Evolutionary conservation across 2,329 filamentous ascomycete genomes (phyloP).

Genomic region (Aureobasidium leucospermi): DNA sequence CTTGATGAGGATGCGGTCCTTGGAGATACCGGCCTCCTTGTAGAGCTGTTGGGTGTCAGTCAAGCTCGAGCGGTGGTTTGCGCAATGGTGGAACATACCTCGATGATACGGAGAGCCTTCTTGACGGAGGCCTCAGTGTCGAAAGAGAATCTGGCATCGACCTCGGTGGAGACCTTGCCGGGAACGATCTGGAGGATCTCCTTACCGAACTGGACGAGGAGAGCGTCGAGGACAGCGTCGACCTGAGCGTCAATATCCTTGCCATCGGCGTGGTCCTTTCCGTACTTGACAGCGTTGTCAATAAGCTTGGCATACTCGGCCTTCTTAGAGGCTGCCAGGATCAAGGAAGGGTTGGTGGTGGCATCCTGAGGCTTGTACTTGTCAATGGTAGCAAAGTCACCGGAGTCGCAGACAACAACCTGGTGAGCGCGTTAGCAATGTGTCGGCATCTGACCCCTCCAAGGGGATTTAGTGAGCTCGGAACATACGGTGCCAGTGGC

Average conservation of each 20-base stretch:
- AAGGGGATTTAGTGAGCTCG: conserved; percentile 13
- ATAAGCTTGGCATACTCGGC: conserved; percentile 89
- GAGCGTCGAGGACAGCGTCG: conserved; percentile 81
- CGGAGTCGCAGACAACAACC: conserved; percentile 96
- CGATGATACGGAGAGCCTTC: conserved; percentile 95
- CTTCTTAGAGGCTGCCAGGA: conserved; percentile 98
- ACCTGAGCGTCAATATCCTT: conserved; percentile 67
- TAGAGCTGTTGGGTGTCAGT: conserved; percentile 62
- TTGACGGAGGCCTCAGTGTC: conserved; percentile 84
- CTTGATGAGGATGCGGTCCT: conserved; percentile 97
- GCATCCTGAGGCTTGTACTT: conserved; percentile 99
- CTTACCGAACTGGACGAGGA: conserved; percentile 95
- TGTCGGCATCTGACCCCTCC: conserved; percentile 3
- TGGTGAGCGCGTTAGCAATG: conserved; percentile 31
- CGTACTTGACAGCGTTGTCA: conserved; percentile 74
- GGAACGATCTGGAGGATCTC: conserved; percentile 96
- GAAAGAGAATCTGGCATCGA: conserved; percentile 93
- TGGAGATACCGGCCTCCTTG: conserved; percentile 81
- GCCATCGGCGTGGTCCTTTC: conserved; percentile 61
- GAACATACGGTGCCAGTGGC: conserved; percentile 83
- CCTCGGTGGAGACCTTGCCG: conserved; percentile 97
- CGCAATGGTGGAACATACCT: conserved; percentile 50
- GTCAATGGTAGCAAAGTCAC: conserved; percentile 77
- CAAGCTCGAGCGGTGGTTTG: neutral
- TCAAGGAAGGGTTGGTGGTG: conserved; percentile 98